phyloP scores from a whole-genome alignment of 139 green algal genomes.

The Coelastrella sp. region DNA sequence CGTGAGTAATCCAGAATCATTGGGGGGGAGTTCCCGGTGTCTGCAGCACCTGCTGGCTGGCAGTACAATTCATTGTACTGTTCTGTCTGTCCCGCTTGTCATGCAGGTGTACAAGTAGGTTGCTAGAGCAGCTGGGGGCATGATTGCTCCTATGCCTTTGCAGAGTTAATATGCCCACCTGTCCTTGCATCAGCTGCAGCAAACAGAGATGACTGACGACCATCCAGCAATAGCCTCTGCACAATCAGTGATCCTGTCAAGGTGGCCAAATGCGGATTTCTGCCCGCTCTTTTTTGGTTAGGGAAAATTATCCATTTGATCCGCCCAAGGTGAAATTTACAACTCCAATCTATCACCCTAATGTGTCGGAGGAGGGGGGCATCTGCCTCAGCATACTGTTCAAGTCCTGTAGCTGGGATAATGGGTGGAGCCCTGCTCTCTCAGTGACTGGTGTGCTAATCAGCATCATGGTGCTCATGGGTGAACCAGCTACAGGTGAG shows the following conservation, averaged over 20 bases:
- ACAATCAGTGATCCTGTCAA: no score
- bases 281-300: background rate
- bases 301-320: slow-evolving; percentile 46
- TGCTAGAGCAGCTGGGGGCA: no score
- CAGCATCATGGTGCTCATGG: slow-evolving; percentile 45
- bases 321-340: slow-evolving; percentile 48
- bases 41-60: no score
- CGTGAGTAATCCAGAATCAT: background rate
- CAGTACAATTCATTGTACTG: no score
- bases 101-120: no score
- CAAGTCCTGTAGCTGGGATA: slow-evolving; percentile 47
- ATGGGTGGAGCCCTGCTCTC: slow-evolving; percentile 42
- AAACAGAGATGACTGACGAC: background rate
- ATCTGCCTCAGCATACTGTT: slow-evolving; percentile 52
- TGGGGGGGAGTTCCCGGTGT: no score
- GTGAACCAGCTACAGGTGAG: slow-evolving; percentile 33
- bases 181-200: background rate
- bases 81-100: no score
- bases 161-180: no score
- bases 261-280: no score
- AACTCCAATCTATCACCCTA: slow-evolving; percentile 53
- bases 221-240: background rate
- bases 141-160: no score
- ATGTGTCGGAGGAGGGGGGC: slow-evolving; percentile 46
- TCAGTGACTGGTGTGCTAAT: slow-evolving; percentile 42